Evolutionary conservation across 2,329 filamentous ascomycete genomes (phyloP), one percentile per base, ranked within the genome.

Genomic region (Moelleriella libera): DNA sequence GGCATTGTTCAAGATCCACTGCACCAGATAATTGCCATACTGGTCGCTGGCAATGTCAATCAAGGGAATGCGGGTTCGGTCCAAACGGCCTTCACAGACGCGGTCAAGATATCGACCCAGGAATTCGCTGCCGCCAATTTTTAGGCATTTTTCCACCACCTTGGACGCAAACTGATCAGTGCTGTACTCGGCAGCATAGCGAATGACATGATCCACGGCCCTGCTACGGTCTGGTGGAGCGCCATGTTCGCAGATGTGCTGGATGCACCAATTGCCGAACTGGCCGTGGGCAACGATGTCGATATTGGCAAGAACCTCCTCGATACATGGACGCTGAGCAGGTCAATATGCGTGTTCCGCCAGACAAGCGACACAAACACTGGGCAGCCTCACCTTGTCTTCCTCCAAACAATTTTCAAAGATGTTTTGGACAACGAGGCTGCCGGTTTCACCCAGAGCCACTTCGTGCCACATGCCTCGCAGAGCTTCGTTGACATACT

Each of bases 161-260:
- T 98, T 98, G 50, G 92, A 98, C 42, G 92, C 94, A 62, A 96
- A 98, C 61, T 98, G 92, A 57, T 98, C 92, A 77, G 94, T 96
- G 67, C 90, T 97, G 68, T 97, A 98, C 66, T 96, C 89, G 12
- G 88, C 85, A 32, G 89, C 87, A 66, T 88, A 94, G 53, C 83
- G 83, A 55, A 98, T 84, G 59, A 98, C 90, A 64, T 97, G 90
- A 56, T 98, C 90, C 58, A 96, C 83, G 43, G 94, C 92, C 55
- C 89, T 84, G 66, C 84, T 90, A 57, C 90, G 89, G 65, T 98
- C 94, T 41, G 83, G 82, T 32, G 89, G 85, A 49, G 84, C 84
- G 45, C 94, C 90, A 61, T 98, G 92, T 65, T 98, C 92, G 66
- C 92, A 98, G 57, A 98, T 88, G 67, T 98, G 92, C 68, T 98